Base-by-base conservation (phyloP, 2,329 filamentous ascomycete genomes). In the Arthroderma uncinatum region DNA sequence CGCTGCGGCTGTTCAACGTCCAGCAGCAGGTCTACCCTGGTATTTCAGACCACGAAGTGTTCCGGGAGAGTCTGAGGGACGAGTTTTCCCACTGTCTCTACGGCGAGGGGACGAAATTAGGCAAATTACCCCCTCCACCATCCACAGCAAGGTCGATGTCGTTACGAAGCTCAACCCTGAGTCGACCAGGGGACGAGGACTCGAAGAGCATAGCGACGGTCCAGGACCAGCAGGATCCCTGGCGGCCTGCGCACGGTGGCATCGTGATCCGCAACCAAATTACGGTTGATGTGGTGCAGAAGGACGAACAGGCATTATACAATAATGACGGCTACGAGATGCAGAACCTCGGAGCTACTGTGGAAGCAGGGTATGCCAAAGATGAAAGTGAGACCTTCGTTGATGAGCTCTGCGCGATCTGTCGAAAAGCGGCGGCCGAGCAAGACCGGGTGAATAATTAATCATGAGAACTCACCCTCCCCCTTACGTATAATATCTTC, bases 251-350 rank as follows among this genome's bases (percentile, higher is more conserved):
- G 1, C 74, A 76, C 53, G 80, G 81, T 5, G 80, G 82, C 21
- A 85, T 84, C 65, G 78, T 83, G 73, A 78, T 84, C 5, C 81
- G 79, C 23, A 79, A 82, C 60, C 80, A 85, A 63, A 78, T 84
- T 57, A 78, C 77, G 6, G 77, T 84, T n/a, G 76, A 82, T 52
- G 71, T 76, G 0, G 64, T 64, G 0, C 65, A 67, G 23, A 39
- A 65, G 28, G 61, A 62, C 14, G 47, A 47, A 9, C 34, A 34
- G 9, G 12, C 34, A 8, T 54, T 19, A 14, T 61, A 63, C 23
- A 57, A 19, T 23, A 57, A 19, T 28, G 55, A 52, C 12, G 33
- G 9, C n/a, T 59, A 59, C 55, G 60, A 62, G 53, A 62, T 62
- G 60, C 50, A 55, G 14, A 55, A 59, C 14, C 5, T 62, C 7